Conservation (phyloP, 352 stramenopile species). For the Globisporangium okanoganense region DNA sequence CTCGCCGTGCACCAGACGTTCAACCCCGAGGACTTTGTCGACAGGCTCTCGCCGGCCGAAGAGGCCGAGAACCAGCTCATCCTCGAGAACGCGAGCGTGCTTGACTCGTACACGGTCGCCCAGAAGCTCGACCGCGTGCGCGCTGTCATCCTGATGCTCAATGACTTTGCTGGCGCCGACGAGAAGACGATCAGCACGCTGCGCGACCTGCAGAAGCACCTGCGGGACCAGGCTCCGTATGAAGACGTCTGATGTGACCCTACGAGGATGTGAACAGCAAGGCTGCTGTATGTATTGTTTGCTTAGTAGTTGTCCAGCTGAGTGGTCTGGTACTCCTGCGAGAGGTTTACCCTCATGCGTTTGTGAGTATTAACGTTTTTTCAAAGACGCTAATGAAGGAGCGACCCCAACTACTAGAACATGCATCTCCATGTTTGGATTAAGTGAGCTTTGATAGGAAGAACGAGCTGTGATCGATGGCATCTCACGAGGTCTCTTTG, state of each 20-base stretch:
- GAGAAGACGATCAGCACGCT: background rate
- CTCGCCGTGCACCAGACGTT: background rate
- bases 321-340: background rate
- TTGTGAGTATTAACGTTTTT: background rate
- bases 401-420: too few relatives aligned
- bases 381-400: too few relatives aligned
- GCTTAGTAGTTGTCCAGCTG: background rate
- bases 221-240: background rate
- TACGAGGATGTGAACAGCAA: background rate
- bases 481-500: too few relatives aligned
- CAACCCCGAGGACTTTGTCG: slow-evolving; percentile 5
- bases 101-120: background rate
- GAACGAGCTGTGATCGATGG: too few relatives aligned
- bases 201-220: background rate
- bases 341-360: too few relatives aligned
- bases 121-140: slow-evolving; percentile 5
- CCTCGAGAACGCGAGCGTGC: background rate
- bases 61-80: background rate
- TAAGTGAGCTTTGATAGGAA: too few relatives aligned
- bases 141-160: background rate
- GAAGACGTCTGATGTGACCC: background rate
- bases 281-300: background rate
- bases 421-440: too few relatives aligned
- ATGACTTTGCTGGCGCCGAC: background rate
- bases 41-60: background rate